These are phyloP conservation scores for Paragyromitra xinjiangensis DNA, from an alignment of 495 filamentous ascomycete species.

Conservation along the genomic window DNA sequence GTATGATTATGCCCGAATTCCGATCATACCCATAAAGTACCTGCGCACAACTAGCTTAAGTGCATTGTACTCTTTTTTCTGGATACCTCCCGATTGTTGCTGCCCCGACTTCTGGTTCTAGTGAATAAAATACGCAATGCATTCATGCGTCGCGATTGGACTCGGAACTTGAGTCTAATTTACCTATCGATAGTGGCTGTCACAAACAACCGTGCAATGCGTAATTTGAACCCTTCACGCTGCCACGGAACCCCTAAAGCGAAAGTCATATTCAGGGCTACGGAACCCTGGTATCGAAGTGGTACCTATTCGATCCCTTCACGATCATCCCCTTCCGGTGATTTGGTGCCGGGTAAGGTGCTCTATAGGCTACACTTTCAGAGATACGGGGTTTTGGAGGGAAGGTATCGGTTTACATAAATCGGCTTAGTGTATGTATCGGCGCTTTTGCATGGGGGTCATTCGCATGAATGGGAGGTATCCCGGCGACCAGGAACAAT, in stretches of 20 bases:
- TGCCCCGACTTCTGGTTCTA: neutral
- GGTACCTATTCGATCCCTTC: conserved; percentile 2
- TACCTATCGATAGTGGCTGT: neutral
- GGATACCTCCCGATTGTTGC: neutral
- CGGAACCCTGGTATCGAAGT: neutral
- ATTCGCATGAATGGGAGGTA: conserved; percentile 5
- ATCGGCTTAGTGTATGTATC: conserved; percentile 19
- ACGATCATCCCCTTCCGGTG: neutral
- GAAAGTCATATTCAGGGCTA: neutral
- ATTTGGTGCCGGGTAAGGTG: neutral
- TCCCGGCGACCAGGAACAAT: conserved; percentile 27
- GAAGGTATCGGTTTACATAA: conserved; percentile 35
- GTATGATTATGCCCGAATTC: neutral
- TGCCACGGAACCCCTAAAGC: neutral
- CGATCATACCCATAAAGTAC: too few species aligned
- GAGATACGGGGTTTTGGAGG: conserved; percentile 3
- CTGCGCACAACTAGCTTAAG: too few species aligned
- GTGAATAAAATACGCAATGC: neutral
- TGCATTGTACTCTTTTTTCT: too few species aligned
- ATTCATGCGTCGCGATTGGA: neutral
- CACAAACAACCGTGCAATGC: neutral
- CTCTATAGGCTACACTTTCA: neutral
- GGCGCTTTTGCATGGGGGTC: conserved; percentile 14
- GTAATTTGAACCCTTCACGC: neutral
- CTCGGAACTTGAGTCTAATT: neutral